Evolutionary conservation across 1,284 basidiomycete genomes (phyloP).

Genomic region (Meira nashicola): DNA sequence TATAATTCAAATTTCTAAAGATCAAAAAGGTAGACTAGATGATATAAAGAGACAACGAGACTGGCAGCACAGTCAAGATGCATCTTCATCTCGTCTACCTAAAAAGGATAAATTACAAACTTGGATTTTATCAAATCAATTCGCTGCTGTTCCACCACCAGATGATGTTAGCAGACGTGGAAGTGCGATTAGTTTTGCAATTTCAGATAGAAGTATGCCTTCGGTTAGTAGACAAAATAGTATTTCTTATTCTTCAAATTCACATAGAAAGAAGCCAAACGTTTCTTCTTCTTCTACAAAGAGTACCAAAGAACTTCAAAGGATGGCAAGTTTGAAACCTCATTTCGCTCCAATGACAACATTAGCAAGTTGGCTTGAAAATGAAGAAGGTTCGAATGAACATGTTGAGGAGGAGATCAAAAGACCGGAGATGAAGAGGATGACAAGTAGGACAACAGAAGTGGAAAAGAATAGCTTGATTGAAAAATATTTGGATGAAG

Average conservation of each 20-base stretch:
- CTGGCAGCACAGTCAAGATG: too few relatives aligned
- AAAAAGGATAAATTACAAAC: constrained; percentile 1
- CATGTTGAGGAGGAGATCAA: background rate
- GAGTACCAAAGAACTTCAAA: constrained; percentile 15
- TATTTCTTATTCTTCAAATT: background rate
- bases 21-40: background rate
- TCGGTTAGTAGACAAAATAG: background rate
- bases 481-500: background rate
- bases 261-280: background rate
- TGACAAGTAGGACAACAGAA: background rate
- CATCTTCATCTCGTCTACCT: background rate
- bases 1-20: background rate
- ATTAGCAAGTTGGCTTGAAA: constrained; percentile 38
- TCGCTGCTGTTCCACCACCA: background rate
- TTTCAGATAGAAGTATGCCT: background rate
- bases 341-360: constrained; percentile 40
- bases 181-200: constrained; percentile 1
- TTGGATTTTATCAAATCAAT: background rate
- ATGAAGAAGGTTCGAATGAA: background rate
- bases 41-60: background rate
- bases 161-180: background rate
- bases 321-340: constrained; percentile 38
- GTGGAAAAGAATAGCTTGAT: background rate
- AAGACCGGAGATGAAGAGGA: background rate
- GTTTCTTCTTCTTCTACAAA: background rate